phyloP scores from a whole-genome alignment of 2,329 filamentous ascomycete genomes.

The Botrytis byssoidea region DNA sequence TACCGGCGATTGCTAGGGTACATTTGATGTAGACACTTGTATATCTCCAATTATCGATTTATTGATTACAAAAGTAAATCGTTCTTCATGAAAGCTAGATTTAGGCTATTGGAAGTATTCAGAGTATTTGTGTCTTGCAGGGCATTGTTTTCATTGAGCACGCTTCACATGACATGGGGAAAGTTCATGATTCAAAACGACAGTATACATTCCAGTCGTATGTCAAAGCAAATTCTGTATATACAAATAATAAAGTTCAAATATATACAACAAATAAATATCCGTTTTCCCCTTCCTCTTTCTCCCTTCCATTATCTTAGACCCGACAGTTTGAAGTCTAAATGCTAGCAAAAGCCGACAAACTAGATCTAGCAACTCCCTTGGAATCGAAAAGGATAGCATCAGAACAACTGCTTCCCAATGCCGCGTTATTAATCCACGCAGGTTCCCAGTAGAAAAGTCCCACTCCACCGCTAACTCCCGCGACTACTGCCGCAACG shows the following conservation, averaged over 20 bases:
- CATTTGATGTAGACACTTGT: background rate
- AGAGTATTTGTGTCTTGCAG: background rate
- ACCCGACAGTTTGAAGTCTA: background rate
- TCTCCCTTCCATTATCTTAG: background rate
- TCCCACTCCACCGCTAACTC: conserved; percentile 54
- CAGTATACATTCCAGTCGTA: background rate
- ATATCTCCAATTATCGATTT: background rate
- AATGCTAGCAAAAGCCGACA: conserved; percentile 49
- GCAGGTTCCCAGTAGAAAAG: conserved; percentile 75
- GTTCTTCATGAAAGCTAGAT: fast-evolving
- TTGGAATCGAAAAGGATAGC: conserved; percentile 60
- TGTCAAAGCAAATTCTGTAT: background rate
- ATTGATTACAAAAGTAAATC: background rate
- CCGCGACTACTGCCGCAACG: conserved; percentile 56
- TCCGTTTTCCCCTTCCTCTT: background rate
- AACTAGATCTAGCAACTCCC: conserved; percentile 55
- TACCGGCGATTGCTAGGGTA: background rate
- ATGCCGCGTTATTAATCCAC: conserved; percentile 63
- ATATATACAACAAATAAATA: background rate
- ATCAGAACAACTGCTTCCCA: conserved; percentile 64
- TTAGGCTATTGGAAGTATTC: background rate
- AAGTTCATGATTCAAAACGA: background rate
- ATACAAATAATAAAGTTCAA: background rate
- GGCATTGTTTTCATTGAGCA: background rate
- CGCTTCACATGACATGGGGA: background rate